A percentile compares a stretch with the other conserved stretches of the same genome.
Conservation (phyloP, 495 filamentous ascomycete genomes). For the Penicillium angulare region DNA sequence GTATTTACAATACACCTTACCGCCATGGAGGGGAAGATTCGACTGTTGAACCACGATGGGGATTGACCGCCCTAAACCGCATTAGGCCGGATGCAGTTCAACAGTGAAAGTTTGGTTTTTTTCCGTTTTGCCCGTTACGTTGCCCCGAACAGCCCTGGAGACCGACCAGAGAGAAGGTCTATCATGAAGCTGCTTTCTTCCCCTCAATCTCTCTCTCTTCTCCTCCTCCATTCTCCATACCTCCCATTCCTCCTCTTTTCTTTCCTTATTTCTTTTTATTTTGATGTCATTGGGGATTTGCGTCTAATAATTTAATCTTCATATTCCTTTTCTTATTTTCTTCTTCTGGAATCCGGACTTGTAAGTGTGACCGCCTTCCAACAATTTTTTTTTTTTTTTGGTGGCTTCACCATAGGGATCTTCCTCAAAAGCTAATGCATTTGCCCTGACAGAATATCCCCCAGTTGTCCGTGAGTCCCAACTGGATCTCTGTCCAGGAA, state of each 20-base stretch:
- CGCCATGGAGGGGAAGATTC: background rate
- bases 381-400: background rate
- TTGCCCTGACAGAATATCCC: background rate
- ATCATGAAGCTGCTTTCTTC: constrained; percentile 10
- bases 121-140: background rate
- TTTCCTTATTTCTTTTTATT: constrained; percentile 21
- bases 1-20: too few relatives aligned
- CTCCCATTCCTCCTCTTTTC: constrained; percentile 23
- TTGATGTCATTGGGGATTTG: constrained; percentile 8
- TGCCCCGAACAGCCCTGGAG: too few relatives aligned
- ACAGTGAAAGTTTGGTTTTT: constrained; percentile 22
- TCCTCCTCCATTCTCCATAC: constrained; percentile 22
- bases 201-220: constrained; percentile 16
- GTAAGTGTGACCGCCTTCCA: too few relatives aligned
- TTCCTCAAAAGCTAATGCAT: background rate
- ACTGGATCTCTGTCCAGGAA: constrained; percentile 9
- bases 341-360: background rate
- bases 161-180: too few relatives aligned
- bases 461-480: constrained; percentile 9
- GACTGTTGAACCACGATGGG: constrained; percentile 19
- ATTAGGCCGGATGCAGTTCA: constrained; percentile 22
- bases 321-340: background rate
- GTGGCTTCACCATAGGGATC: background rate
- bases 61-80: constrained; percentile 22
- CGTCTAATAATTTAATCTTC: background rate